phyloP scores from a whole-genome alignment of 2,329 filamentous ascomycete genomes.

The Microdochium trichocladiopsis region DNA sequence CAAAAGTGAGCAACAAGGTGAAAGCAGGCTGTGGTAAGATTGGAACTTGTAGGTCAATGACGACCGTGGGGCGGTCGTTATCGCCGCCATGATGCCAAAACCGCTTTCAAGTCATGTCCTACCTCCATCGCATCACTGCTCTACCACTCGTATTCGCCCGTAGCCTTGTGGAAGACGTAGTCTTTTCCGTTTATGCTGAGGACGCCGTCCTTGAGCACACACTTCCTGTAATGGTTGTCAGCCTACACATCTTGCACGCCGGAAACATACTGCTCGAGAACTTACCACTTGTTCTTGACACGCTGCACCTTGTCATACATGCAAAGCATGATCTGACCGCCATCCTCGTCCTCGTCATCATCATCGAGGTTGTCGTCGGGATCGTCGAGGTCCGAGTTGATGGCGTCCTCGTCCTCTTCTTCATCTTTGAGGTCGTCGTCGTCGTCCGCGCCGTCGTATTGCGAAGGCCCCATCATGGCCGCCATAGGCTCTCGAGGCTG shows the following conservation, averaged over 20 bases:
- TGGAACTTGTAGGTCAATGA: too few relatives aligned
- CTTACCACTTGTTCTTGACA: slow-evolving; percentile 95
- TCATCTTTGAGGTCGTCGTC: slow-evolving; percentile 54
- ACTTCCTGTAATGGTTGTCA: slow-evolving; percentile 62
- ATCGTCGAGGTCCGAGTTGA: slow-evolving; percentile 97
- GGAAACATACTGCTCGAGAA: slow-evolving; percentile 5
- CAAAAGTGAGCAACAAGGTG: too few relatives aligned
- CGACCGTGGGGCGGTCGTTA: too few relatives aligned
- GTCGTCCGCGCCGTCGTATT: slow-evolving; percentile 60
- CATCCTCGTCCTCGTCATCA: slow-evolving; percentile 81
- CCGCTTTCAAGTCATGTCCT: too few relatives aligned
- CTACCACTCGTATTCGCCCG: slow-evolving; percentile 97
- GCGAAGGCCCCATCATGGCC: slow-evolving; percentile 25
- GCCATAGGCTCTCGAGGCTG: slow-evolving; percentile 10
- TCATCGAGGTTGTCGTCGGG: slow-evolving; percentile 79
- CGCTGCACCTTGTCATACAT: slow-evolving; percentile 99
- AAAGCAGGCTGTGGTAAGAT: too few relatives aligned
- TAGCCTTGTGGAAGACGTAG: slow-evolving; percentile 96
- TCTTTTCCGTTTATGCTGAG: slow-evolving; percentile 90
- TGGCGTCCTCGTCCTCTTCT: slow-evolving; percentile 80
- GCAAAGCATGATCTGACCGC: slow-evolving; percentile 90
- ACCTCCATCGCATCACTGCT: not conserved
- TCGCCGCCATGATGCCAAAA: too few relatives aligned
- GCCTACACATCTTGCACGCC: slow-evolving; percentile 2
- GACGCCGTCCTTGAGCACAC: slow-evolving; percentile 92